Evolutionary conservation across 1,139 yeast species (phyloP).

Genomic region (Sugiyamaella xylanicola): DNA sequence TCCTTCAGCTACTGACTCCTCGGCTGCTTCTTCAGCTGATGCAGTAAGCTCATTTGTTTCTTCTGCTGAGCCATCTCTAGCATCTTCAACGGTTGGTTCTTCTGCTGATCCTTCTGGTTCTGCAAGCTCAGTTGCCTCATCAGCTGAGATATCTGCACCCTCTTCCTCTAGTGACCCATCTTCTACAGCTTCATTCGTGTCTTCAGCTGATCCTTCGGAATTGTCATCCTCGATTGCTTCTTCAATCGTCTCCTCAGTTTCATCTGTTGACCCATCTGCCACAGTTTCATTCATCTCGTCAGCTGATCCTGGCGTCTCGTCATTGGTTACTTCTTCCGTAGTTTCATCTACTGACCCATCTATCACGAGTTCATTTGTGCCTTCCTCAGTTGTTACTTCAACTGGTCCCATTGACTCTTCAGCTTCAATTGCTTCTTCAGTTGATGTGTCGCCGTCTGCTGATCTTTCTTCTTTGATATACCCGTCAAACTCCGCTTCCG

Average conservation of each 20-base stretch:
- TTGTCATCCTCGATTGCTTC: neutral
- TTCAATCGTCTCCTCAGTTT: neutral
- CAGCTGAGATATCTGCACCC: no score
- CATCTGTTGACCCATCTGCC: neutral
- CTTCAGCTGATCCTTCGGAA: neutral
- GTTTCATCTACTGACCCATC: neutral
- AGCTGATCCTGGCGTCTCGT: neutral
- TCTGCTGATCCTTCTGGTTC: neutral
- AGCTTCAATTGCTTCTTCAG: neutral
- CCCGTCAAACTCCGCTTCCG: no score
- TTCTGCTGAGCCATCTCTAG: neutral
- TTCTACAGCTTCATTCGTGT: neutral
- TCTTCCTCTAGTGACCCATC: no score
- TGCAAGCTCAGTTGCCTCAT: neutral
- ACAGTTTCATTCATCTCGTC: neutral
- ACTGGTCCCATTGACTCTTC: neutral
- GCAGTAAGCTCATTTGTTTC: neutral
- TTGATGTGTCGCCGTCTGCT: neutral
- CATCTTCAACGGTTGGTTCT: neutral
- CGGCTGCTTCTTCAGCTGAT: neutral
- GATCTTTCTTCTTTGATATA: neutral
- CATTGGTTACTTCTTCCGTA: neutral
- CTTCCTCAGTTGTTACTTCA: neutral
- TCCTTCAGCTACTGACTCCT: neutral
- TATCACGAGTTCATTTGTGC: neutral